A percentile compares a stretch with the other conserved stretches of the same genome.
Conservation (phyloP, 768 basidiomycete genomes). For the Tephrocybe sp. region DNA sequence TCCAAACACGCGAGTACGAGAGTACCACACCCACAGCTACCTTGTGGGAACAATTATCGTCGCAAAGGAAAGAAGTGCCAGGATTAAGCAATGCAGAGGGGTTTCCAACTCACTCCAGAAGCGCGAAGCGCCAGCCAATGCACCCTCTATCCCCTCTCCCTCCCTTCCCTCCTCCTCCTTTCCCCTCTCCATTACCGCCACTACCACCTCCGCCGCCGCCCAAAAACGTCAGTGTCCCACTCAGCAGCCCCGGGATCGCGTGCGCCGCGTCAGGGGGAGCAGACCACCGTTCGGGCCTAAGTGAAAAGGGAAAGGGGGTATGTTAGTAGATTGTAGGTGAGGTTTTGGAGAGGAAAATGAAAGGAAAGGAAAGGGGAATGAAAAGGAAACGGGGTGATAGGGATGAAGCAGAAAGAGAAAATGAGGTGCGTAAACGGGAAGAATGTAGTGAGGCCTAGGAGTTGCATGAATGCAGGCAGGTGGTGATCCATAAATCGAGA, state of each 20-base stretch:
- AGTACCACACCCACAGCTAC: too few species aligned
- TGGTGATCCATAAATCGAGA: too few species aligned
- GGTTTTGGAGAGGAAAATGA: conserved; percentile 14
- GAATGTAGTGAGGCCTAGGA: too few species aligned
- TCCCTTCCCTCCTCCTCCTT: too few species aligned
- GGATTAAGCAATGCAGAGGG: background rate
- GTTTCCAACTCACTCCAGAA: conserved; percentile 59
- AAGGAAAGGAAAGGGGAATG: conserved; percentile 9
- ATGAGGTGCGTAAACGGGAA: too few species aligned
- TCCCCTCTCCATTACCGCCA: too few species aligned
- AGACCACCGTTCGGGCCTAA: conserved; percentile 55
- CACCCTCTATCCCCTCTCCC: conserved; percentile 56
- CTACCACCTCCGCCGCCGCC: conserved; percentile 52
- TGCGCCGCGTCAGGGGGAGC: conserved; percentile 33
- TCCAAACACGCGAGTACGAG: too few species aligned
- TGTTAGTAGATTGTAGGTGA: too few species aligned
- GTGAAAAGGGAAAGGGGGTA: background rate
- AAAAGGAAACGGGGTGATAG: conserved; percentile 21
- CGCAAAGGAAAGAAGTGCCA: background rate
- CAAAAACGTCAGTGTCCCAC: conserved; percentile 56
- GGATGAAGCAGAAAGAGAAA: conserved; percentile 13
- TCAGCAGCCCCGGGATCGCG: conserved; percentile 51
- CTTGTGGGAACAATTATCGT: too few species aligned
- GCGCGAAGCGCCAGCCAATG: conserved; percentile 62
- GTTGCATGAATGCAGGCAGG: too few species aligned